Percentiles rank a stretch among this genome's conserved stretches.
Conservation (phyloP, 2,329 filamentous ascomycete species). For the Trichophyton simii region DNA sequence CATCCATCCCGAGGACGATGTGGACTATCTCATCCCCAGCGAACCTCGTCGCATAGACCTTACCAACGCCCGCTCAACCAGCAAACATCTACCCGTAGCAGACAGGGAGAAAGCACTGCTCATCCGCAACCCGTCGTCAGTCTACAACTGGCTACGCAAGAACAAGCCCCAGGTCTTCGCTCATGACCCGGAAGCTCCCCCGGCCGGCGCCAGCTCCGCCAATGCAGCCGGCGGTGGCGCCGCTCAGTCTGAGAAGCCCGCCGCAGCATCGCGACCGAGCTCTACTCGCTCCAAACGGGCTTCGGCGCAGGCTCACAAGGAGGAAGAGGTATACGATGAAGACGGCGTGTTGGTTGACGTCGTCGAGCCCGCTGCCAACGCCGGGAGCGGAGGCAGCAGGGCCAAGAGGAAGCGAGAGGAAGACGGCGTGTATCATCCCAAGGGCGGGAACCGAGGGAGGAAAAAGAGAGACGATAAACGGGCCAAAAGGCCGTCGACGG, state of each 20-base stretch:
- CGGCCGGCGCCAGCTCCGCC: conserved; percentile 8
- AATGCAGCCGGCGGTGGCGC: neutral
- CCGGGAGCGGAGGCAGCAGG: conserved; percentile 16
- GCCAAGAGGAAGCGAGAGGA: conserved; percentile 38
- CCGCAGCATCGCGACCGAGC: conserved; percentile 25
- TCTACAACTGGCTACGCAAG: conserved; percentile 88
- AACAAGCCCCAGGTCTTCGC: conserved; percentile 75
- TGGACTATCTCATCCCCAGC: conserved; percentile 23
- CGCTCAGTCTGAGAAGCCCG: conserved; percentile 26
- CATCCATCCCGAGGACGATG: conserved; percentile 33
- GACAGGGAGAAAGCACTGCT: conserved; percentile 44
- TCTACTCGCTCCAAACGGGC: conserved; percentile 33
- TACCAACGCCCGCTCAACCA: conserved; percentile 37
- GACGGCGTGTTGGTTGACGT: conserved; percentile 30
- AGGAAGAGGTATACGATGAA: conserved; percentile 33
- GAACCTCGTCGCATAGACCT: conserved; percentile 18
- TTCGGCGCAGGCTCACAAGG: conserved; percentile 24
- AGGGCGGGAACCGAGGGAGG: conserved; percentile 33
- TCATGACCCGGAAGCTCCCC: conserved; percentile 52
- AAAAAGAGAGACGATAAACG: conserved; percentile 27
- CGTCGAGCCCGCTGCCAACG: conserved; percentile 18
- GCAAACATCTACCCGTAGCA: conserved; percentile 21
- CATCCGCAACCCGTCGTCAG: conserved; percentile 71
- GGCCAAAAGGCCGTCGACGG: conserved; percentile 23
- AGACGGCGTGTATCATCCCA: conserved; percentile 36